A percentile compares a stretch with the other conserved stretches of the same genome.
phyloP scores from a whole-genome alignment of 2,329 filamentous ascomycete species.

The Tolypocladium amazonense region DNA sequence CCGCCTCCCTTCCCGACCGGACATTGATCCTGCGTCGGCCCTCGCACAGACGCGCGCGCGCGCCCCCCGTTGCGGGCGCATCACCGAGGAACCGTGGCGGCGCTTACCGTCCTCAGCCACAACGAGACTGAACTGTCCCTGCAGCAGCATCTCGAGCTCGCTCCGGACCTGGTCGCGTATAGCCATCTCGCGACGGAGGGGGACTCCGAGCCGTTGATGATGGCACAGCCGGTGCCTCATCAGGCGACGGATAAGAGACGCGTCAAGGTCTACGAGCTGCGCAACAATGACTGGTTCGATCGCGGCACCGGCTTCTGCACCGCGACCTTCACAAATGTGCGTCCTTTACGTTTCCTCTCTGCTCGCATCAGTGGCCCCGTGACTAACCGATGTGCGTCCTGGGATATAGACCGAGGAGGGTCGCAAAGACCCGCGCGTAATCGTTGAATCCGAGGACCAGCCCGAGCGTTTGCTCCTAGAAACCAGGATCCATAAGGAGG shows the following conservation, averaged over 20 bases:
- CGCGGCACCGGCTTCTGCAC: constrained; percentile 92
- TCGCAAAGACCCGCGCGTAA: constrained; percentile 75
- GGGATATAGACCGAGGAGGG: constrained; percentile 39
- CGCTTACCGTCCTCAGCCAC: constrained; percentile 44
- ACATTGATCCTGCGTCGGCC: background rate
- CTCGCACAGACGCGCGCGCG: constrained; percentile 5
- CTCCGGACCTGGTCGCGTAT: constrained; percentile 41
- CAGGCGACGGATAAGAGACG: constrained; percentile 57
- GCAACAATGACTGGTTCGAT: constrained; percentile 99
- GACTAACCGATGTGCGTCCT: background rate
- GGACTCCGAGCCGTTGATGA: constrained; percentile 54
- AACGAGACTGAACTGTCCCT: constrained; percentile 45
- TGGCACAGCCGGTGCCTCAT: constrained; percentile 63
- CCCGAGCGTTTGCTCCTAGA: constrained; percentile 75
- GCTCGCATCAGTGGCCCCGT: background rate
- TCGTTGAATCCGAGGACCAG: constrained; percentile 89
- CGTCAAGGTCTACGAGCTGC: constrained; percentile 98
- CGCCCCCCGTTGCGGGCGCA: constrained; percentile 12
- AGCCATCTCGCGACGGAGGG: constrained; percentile 37
- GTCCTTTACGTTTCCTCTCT: constrained; percentile 20
- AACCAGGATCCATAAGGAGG: constrained; percentile 83
- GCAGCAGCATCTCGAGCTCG: constrained; percentile 48
- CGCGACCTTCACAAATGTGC: constrained; percentile 63
- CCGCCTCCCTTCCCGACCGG: background rate
- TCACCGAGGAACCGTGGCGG: constrained; percentile 38